Evolutionary conservation across 2,329 filamentous ascomycete genomes (phyloP), one percentile per base, ranked within the genome.

Genomic region (Sarocladium kiliense): DNA sequence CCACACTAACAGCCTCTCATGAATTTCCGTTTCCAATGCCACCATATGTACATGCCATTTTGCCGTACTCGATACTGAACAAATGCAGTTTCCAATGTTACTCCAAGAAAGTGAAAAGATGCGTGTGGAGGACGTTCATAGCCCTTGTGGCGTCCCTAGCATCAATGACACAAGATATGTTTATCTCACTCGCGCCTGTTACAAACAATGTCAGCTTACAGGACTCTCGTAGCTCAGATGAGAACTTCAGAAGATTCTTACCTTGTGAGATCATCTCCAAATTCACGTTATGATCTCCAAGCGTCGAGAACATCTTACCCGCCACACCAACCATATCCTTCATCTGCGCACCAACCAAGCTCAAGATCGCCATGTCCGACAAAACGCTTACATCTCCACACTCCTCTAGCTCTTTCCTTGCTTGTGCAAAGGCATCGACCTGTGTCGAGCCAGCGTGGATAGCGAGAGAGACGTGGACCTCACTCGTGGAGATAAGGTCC

Each of bases 231-330:
- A 4, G 18, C n/a, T 44, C 39, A 18, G 23, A 18, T 9, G 21
- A n/a, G 44, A 7, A 7, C 14, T 21, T 16, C 6, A 32, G 30
- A 32, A 32, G 6, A 39, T 4, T 57, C 78, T 65, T 78, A 93
- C 94, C 94, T 76, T 99, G 94, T 23, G 91, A 96, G 62, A 99
- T 99, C 94, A 99, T 99, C 75, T 99, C 94, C 63, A 99, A 91
- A 69, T 99, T 99, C 67, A 99, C 86, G 64, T 89, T 89, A 69
- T 96, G 88, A 68, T 97, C 89, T 42, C 94, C 94, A 18, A 99
- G 77, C 1, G 92, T 95, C 49, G 88, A 90, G 72, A 99, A 97
- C 89, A 99, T 97, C 63, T 83, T 86, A 26, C 94, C 94, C 7
- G 89, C 89, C 59, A 99, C 91, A 59, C 94, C 94, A 56, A 89